These are phyloP conservation scores for Skeletonema costatum DNA, from an alignment of 108 stramenopile species.

Conservation along the genomic window DNA sequence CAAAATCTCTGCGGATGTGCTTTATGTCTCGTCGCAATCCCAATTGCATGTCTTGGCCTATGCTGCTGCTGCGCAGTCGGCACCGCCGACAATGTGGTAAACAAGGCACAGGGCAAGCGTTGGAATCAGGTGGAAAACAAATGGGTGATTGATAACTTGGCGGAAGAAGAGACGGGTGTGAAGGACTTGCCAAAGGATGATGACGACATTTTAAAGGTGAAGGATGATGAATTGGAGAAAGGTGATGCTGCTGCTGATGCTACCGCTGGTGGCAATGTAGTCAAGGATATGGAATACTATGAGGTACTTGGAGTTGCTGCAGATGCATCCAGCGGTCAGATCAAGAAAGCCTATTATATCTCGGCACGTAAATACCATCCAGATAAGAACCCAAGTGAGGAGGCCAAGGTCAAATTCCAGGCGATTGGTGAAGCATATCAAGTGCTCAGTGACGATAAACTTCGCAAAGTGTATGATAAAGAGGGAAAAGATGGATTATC, in stretches of 20 bases:
- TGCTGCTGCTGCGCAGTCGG: conserved; percentile 37
- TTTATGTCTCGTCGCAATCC: conserved; percentile 5
- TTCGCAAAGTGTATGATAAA: conserved; percentile 33
- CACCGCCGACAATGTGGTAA: conserved; percentile 17
- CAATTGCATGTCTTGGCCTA: conserved; percentile 4
- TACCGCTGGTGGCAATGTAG: neutral
- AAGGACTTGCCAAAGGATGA: conserved; percentile 33
- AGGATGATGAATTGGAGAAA: neutral
- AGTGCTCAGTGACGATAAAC: conserved; percentile 32
- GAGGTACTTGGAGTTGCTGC: conserved; percentile 60
- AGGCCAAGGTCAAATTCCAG: conserved; percentile 46
- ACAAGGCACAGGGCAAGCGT: conserved; percentile 37
- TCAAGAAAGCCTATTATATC: conserved; percentile 83
- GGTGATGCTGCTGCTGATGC: neutral
- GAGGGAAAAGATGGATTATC: conserved; percentile 35
- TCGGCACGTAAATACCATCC: conserved; percentile 79
- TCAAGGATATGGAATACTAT: conserved; percentile 52
- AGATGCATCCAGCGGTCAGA: conserved; percentile 54
- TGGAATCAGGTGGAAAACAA: conserved; percentile 20
- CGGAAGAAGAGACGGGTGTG: conserved; percentile 15
- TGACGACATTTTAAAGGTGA: conserved; percentile 34
- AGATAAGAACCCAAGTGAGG: conserved; percentile 46
- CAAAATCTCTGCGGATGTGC: conserved; percentile 16
- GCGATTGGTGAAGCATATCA: conserved; percentile 54
- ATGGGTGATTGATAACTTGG: conserved; percentile 38